Conservation (phyloP, 1,139 yeast genomes). For the Taphrina flavorubra region DNA sequence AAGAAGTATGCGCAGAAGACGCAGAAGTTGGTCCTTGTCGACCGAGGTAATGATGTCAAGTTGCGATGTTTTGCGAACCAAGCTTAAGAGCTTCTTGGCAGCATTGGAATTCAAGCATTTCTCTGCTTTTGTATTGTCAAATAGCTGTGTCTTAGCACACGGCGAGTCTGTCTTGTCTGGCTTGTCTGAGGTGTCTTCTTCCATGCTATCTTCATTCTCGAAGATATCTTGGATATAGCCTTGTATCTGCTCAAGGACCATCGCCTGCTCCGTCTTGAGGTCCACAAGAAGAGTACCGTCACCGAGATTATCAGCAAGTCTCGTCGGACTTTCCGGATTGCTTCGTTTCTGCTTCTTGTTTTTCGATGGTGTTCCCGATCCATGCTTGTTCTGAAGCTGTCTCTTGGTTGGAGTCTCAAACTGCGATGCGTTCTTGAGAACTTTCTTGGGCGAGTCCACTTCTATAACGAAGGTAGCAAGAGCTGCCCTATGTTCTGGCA, state of each 20-base stretch:
- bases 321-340: conserved; percentile 1
- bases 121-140: conserved; percentile 4
- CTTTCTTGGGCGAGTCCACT: neutral
- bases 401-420: conserved; percentile 9
- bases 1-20: conserved; percentile 24
- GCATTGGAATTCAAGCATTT: conserved; percentile 9
- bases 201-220: conserved; percentile 47
- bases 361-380: conserved; percentile 1
- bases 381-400: neutral
- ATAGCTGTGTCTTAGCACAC: conserved; percentile 37
- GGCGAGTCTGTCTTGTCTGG: conserved; percentile 56
- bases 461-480: conserved; percentile 1
- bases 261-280: conserved; percentile 32
- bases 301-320: neutral
- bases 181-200: conserved; percentile 48
- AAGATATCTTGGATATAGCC: conserved; percentile 46
- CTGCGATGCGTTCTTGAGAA: neutral
- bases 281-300: conserved; percentile 10
- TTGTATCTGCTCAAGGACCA: conserved; percentile 31
- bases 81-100: conserved; percentile 2
- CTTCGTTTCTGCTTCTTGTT: conserved; percentile 1
- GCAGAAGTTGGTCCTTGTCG: conserved; percentile 10
- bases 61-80: conserved; percentile 21
- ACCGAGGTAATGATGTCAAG: neutral
- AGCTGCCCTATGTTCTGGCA: neutral